Evolutionary conservation across 2,329 filamentous ascomycete genomes (phyloP).

Genomic region (Beauveria caledonica): DNA sequence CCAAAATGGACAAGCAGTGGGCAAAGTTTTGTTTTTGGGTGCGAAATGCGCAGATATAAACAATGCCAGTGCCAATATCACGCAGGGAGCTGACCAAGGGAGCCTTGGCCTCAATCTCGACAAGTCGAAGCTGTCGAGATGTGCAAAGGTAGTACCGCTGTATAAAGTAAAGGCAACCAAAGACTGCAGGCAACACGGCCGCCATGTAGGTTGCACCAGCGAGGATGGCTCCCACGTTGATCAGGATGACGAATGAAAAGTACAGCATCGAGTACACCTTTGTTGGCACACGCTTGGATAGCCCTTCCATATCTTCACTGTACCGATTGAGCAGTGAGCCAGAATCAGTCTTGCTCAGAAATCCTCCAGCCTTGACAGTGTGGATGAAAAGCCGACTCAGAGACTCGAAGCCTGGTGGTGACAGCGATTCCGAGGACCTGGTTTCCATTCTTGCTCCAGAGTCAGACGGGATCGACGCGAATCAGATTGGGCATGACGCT

Average conservation of each 20-base stretch:
- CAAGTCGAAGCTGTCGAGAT: neutral
- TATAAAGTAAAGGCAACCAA: neutral
- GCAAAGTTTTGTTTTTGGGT: neutral
- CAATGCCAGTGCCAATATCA: neutral
- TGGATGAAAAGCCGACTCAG: neutral
- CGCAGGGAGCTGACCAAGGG: neutral
- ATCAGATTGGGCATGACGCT: neutral
- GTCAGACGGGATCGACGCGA: neutral
- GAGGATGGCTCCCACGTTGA: neutral
- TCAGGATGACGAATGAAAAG: neutral
- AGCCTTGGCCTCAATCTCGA: neutral
- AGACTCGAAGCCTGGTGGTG: neutral
- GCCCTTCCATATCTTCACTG: neutral
- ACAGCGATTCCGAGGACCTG: neutral
- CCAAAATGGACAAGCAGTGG: neutral
- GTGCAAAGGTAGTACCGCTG: neutral
- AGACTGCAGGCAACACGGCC: neutral
- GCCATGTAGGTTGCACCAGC: neutral
- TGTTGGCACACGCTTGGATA: neutral
- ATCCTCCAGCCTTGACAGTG: neutral
- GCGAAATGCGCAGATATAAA: slow-evolving; percentile 1
- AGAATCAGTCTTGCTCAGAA: neutral
- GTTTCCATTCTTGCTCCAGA: neutral
- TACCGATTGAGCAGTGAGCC: neutral
- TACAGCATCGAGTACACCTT: neutral